phyloP scores from a whole-genome alignment of 805 yeast species.

The Grigorovia humatica region DNA sequence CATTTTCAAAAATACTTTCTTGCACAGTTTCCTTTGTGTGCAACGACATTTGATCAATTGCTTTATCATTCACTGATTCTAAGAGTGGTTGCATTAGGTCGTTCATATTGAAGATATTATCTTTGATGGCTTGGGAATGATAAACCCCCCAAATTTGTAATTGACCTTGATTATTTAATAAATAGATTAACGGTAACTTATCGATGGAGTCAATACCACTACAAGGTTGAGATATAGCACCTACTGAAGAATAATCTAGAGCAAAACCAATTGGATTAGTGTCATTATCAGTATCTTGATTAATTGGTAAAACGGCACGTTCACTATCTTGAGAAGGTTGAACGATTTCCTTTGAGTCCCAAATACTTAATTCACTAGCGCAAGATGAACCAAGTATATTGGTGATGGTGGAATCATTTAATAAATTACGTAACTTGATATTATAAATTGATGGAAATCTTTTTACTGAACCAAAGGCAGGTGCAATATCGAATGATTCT shows the following conservation, averaged over 20 bases:
- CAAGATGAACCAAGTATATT: slow-evolving; percentile 48
- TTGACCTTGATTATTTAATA: slow-evolving; percentile 52
- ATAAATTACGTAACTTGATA: slow-evolving; percentile 33
- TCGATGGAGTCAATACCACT: slow-evolving; percentile 45
- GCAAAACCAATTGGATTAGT: slow-evolving; percentile 63
- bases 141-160: slow-evolving; percentile 57
- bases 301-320: slow-evolving; percentile 65
- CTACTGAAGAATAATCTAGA: slow-evolving; percentile 43
- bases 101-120: slow-evolving; percentile 20
- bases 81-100: neutral
- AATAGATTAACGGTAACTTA: slow-evolving; percentile 58
- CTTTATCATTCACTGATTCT: neutral
- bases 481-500: slow-evolving; percentile 37
- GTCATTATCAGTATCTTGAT: slow-evolving; percentile 54
- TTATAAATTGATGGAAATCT: slow-evolving; percentile 40
- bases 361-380: slow-evolving; percentile 50
- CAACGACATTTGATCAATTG: neutral
- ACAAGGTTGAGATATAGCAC: slow-evolving; percentile 42
- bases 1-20: neutral
- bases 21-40: neutral
- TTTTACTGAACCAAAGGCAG: slow-evolving; percentile 42
- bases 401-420: slow-evolving; percentile 25
- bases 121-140: slow-evolving; percentile 41
- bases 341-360: slow-evolving; percentile 31
- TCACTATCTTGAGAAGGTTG: slow-evolving; percentile 56